Evolutionary conservation across 1,139 yeast genomes (phyloP), one percentile per base, ranked within the genome.

Genomic region (Kurtzmaniella quercitrusa): DNA sequence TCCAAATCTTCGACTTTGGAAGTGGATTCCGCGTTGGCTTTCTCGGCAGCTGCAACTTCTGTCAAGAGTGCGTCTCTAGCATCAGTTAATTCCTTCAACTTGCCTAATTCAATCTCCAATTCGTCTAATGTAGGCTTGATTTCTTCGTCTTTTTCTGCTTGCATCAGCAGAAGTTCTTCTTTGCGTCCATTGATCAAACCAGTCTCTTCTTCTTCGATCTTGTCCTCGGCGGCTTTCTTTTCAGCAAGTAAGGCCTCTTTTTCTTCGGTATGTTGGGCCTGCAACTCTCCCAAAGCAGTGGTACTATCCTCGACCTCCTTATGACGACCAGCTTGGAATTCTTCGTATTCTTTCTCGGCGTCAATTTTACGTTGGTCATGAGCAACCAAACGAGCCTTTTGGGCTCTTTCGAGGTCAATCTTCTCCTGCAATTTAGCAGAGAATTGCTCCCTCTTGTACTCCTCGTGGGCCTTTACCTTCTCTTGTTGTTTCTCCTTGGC

Each of bases 381-480:
- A 38, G 62, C 65, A 24, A 55, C 55, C 34, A 63, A 42, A 54
- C 77, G 57, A 54, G 62, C 60, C 47, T 56, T 64, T 65, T 73
- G 70, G 34, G 71, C 77, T 27, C 55, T 52, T 51, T 68, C 75
- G 27, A 63, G 55, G 18, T 66, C 74, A 25, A 61, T 66, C 55
- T 60, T 68, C 51, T 68, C 74, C 46, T 73, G 63, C 51, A 72
- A 70, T 61, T 80, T 79, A 49, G 73, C 77, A 44, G 72, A 74
- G 54, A 70, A 65, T 54, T 76, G 76, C 34, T 63, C 71, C 46
- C 72, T 68, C 56, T 77, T 79, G 55, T 74, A 81, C 48, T 77
- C 77, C 41, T 58, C 58, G 51, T 73, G 76, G 42, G 56, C 51
- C 39, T 54, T 56, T 34, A 53, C 53, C 49, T 67, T 62, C 44